Evolutionary conservation across 306 rosid species (phyloP).

Genomic region (Acacia melanoxylon): DNA sequence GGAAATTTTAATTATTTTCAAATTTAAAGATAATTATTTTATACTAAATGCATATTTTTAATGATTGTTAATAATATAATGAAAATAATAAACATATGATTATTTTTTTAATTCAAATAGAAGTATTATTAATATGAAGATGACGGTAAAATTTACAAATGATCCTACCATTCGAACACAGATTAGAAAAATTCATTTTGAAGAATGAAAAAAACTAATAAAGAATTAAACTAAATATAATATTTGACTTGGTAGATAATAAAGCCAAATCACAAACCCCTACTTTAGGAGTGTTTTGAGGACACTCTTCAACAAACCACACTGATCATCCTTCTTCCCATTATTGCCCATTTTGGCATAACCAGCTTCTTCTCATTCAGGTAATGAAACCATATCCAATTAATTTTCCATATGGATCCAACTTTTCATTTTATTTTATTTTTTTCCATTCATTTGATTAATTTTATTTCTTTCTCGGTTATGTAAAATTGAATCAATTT

Average conservation of each 20-base stretch:
- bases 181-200: not conserved
- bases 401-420: not conserved
- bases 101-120: not conserved
- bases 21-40: not conserved
- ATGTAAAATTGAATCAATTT: not conserved
- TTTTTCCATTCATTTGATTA: not conserved
- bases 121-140: not conserved
- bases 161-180: not conserved
- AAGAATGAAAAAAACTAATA: not conserved
- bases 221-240: not conserved
- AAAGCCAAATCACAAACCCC: slow-evolving; percentile 9
- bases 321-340: slow-evolving; percentile 19
- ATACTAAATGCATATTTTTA: not conserved
- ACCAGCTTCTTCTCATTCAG: not conserved
- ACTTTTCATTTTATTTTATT: not conserved
- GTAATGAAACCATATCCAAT: slow-evolving; percentile 23
- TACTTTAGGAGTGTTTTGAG: slow-evolving; percentile 20
- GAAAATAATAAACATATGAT: not conserved
- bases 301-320: slow-evolving; percentile 20
- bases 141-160: not conserved
- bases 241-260: slow-evolving; percentile 38
- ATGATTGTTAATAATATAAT: not conserved
- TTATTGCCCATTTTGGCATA: not conserved
- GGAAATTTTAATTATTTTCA: not conserved
- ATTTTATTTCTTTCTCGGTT: no score